Percentiles rank a stretch among this genome's conserved stretches.
phyloP scores from a whole-genome alignment of 1,284 basidiomycete genomes.

The Microbotryum saponariae region DNA sequence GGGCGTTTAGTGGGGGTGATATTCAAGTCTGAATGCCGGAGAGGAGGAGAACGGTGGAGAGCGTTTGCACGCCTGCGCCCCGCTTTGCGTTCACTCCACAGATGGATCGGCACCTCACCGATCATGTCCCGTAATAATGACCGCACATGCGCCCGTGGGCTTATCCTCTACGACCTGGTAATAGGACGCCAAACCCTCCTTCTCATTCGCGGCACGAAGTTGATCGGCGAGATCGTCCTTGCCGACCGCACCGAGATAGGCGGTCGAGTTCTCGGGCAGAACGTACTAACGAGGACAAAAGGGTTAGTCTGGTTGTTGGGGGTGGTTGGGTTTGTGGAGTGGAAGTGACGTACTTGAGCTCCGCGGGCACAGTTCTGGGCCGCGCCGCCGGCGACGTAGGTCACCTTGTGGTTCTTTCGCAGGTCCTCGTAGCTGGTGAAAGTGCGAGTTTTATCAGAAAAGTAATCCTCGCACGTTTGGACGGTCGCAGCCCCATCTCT shows the following conservation, averaged over 20 bases:
- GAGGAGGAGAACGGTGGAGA: no score
- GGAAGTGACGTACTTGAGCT: conserved; percentile 66
- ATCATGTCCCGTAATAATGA: conserved; percentile 87
- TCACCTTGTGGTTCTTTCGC: conserved; percentile 65
- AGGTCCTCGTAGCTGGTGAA: conserved; percentile 74
- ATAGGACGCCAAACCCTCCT: conserved; percentile 79
- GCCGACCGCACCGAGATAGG: conserved; percentile 91
- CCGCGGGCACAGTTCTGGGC: conserved; percentile 94
- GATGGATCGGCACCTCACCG: conserved; percentile 48
- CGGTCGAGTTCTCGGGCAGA: conserved; percentile 80
- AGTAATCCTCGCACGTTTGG: no score
- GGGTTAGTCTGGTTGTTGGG: not conserved
- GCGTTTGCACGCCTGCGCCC: no score
- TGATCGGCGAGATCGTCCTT: conserved; percentile 84
- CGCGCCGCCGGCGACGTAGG: conserved; percentile 94
- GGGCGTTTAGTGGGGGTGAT: not conserved
- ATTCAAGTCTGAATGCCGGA: no score
- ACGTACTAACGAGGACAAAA: conserved; percentile 57
- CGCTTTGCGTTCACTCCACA: no score
- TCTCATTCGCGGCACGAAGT: conserved; percentile 83
- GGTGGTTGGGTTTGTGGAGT: not conserved
- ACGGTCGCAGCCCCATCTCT: no score
- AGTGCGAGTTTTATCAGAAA: no score
- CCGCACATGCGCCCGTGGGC: conserved; percentile 94
- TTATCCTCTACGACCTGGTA: conserved; percentile 75